Base-by-base conservation (phyloP, 345 rosid species). In the Physaria fendleri region DNA sequence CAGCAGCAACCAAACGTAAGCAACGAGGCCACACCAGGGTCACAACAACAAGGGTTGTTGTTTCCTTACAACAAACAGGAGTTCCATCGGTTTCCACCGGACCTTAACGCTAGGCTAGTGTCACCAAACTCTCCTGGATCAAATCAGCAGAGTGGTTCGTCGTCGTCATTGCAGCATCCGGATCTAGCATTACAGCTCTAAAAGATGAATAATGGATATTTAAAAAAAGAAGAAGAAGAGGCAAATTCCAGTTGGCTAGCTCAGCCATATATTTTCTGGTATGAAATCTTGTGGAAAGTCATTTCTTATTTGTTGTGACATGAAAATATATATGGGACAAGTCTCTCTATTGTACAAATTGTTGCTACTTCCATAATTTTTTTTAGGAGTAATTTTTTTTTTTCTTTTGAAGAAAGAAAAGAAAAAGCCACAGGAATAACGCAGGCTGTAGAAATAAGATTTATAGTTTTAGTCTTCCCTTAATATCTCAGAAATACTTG, bases 111-210 rank as follows among this genome's bases (percentile, higher is more conserved):
- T n/a, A 76, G 90, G 59, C 77, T 84, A 55, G 77, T 78, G 59
- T 64, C 76, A 14, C 90, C 81, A 38, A 74, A 77, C 59, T 85
- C 97, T 8, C 85, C 85, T 2, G 79, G 80, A 75, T 73, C 93
- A 1, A 80, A 74, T 39, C 46, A 63, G 64, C 84, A 81, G 64
- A 72, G 81, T 16, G 80, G 83, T 66, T 83, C 99, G 11, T 75
- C 86, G n/a, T n/a, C n/a, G 49, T 80, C 97, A 8, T 76, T 84
- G 1, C 85, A 74, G 72, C 88, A 84, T 62, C 97, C 94, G 0
- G 95, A 89, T 77, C 76, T 89, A 73, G 97, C 87, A 41, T 76
- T 92, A 57, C 98, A 92, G 78, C 90, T 92, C 8, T 92, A 69
- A 84, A n/a, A 60, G 75, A 86, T 82, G 90, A 28, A 16, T 48